Percentiles rank a stretch among this genome's conserved stretches.
Evolutionary conservation across 2,329 filamentous ascomycete genomes (phyloP).

Genomic region (Sporothrix brunneoviolacea): DNA sequence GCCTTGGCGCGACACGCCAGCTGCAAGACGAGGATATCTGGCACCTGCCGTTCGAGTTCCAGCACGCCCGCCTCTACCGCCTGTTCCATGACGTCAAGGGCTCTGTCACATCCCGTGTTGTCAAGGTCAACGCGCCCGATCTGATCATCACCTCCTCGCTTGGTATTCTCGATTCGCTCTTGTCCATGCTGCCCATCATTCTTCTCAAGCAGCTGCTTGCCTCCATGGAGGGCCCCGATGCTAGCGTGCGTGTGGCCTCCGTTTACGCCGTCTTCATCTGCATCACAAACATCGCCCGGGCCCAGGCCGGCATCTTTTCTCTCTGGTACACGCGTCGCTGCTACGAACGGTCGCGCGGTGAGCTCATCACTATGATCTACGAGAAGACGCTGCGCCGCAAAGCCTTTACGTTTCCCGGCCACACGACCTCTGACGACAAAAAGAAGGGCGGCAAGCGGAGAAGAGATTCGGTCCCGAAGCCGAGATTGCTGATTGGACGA

Average conservation of each 20-base stretch:
- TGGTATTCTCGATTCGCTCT: slow-evolving; percentile 53
- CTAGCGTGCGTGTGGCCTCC: slow-evolving; percentile 50
- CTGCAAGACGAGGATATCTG: slow-evolving; percentile 76
- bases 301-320: slow-evolving; percentile 61
- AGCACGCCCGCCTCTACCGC: slow-evolving; percentile 67
- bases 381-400: slow-evolving; percentile 59
- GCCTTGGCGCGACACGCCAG: slow-evolving; percentile 55
- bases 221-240: slow-evolving; percentile 51
- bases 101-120: slow-evolving; percentile 61
- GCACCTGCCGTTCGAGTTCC: slow-evolving; percentile 72
- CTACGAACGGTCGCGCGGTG: slow-evolving; percentile 78
- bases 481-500: neutral
- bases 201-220: slow-evolving; percentile 65
- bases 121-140: slow-evolving; percentile 74
- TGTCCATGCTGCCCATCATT: slow-evolving; percentile 55
- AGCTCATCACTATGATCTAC: slow-evolving; percentile 65
- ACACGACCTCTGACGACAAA: slow-evolving; percentile 23
- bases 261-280: slow-evolving; percentile 60
- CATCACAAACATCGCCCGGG: slow-evolving; percentile 50
- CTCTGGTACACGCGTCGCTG: slow-evolving; percentile 78
- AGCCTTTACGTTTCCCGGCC: slow-evolving; percentile 51
- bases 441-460: slow-evolving; percentile 22
- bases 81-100: slow-evolving; percentile 68
- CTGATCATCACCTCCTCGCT: slow-evolving; percentile 61
- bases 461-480: slow-evolving; percentile 8